phyloP scores from a whole-genome alignment of 2,329 filamentous ascomycete genomes.

The Alternaria conjuncta region DNA sequence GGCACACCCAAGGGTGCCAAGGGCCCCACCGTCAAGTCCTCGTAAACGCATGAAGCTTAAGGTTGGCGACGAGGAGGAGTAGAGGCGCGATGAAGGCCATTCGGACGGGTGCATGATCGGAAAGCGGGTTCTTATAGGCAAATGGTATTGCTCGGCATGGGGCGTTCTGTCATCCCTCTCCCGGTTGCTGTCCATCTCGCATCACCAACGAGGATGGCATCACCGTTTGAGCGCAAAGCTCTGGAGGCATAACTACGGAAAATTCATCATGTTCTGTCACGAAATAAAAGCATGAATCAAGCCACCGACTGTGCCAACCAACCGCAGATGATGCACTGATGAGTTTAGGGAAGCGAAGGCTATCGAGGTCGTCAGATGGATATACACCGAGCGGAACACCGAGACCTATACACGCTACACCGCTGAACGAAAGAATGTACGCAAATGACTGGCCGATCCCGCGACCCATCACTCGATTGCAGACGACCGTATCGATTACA shows the following conservation, averaged over 20 bases:
- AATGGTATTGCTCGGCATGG: conserved; percentile 48
- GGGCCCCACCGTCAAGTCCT: conserved; percentile 58
- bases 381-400: background rate
- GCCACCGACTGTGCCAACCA: conserved; percentile 11
- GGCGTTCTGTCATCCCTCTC: conserved; percentile 47
- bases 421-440: background rate
- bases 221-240: conserved; percentile 38
- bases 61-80: conserved; percentile 22
- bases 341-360: background rate
- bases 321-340: background rate
- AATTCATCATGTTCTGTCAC: conserved; percentile 50
- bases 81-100: conserved; percentile 35
- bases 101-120: conserved; percentile 39
- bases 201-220: conserved; percentile 39
- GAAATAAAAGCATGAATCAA: conserved; percentile 42
- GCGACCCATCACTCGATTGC: background rate
- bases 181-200: conserved; percentile 39
- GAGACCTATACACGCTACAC: background rate
- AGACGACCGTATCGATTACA: background rate
- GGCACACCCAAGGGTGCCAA: conserved; percentile 85
- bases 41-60: conserved; percentile 20
- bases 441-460: background rate
- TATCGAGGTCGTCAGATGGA: background rate
- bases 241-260: conserved; percentile 48
- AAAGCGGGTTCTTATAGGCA: conserved; percentile 42